These are phyloP conservation scores for Echites panduratus DNA, from an alignment of 257 asterid genomes.

Conservation along the genomic window DNA sequence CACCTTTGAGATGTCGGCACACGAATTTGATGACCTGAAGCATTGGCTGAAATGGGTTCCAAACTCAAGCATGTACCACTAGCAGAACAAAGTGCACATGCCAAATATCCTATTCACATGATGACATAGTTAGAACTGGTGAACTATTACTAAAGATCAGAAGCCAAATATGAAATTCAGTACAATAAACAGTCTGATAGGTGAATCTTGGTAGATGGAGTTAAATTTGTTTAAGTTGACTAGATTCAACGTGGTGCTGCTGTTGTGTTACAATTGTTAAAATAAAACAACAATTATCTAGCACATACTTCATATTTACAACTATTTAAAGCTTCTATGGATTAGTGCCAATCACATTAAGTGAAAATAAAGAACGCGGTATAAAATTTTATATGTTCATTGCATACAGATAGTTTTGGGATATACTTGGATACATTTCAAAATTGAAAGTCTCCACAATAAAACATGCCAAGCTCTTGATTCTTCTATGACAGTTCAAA, in stretches of 20 bases:
- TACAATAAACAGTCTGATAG: too few species aligned
- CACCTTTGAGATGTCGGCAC: conserved; percentile 70
- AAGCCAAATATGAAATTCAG: background rate
- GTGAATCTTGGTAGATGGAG: too few species aligned
- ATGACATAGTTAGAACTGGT: conserved; percentile 4
- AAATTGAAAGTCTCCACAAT: background rate
- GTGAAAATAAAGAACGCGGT: background rate
- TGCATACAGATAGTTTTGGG: background rate
- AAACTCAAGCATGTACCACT: conserved; percentile 67
- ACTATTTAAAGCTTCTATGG: background rate
- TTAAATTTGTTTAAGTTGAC: too few species aligned
- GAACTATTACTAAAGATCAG: background rate
- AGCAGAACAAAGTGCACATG: conserved; percentile 83
- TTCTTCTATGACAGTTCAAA: background rate
- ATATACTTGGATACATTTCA: background rate
- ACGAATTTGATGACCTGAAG: conserved; percentile 34
- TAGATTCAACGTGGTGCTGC: too few species aligned
- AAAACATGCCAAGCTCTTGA: background rate
- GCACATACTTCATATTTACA: background rate
- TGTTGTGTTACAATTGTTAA: background rate
- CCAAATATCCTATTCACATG: conserved; percentile 61
- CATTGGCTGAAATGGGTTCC: conserved; percentile 49
- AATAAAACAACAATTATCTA: too few species aligned
- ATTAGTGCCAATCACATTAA: background rate
- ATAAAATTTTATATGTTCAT: background rate